Evolutionary conservation across 176 grass and related monocot genomes (phyloP).

Genomic region (Ensete glaucum): DNA sequence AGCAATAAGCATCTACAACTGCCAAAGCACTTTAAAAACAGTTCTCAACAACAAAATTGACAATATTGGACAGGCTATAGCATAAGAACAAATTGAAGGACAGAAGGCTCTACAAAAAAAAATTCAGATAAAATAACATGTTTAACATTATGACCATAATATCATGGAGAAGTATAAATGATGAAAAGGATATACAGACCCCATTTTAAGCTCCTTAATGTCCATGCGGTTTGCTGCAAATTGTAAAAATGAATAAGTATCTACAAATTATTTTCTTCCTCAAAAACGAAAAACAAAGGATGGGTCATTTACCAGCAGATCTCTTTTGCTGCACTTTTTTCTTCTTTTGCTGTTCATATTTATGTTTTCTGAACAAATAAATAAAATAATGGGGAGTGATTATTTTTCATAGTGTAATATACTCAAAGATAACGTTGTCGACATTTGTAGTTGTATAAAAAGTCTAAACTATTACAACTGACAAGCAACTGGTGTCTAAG

Average conservation of each 20-base stretch:
- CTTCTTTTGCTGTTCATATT: constrained; percentile 92
- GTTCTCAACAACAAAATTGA: background rate
- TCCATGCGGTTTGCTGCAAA: constrained; percentile 56
- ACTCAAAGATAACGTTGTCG: background rate
- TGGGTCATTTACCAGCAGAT: constrained; percentile 47
- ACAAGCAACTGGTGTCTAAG: background rate
- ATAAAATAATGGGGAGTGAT: constrained; percentile 6
- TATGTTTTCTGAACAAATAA: constrained; percentile 66
- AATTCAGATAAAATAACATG: background rate
- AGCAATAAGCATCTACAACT: background rate
- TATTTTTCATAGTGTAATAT: constrained; percentile 18
- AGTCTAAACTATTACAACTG: background rate
- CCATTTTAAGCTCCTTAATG: constrained; percentile 92
- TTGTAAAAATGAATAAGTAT: constrained; percentile 17
- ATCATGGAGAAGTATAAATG: background rate
- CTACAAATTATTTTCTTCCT: constrained; percentile 13
- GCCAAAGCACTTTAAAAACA: background rate
- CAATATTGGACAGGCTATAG: background rate
- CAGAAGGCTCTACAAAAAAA: background rate
- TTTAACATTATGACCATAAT: background rate
- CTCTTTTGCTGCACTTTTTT: constrained; percentile 84
- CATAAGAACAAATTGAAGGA: too few relatives aligned
- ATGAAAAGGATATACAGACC: constrained; percentile 30
- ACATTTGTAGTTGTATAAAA: background rate
- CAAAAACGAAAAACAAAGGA: background rate